phyloP scores from a whole-genome alignment of 139 green algal genomes.

The Chlamydomonas sp. region DNA sequence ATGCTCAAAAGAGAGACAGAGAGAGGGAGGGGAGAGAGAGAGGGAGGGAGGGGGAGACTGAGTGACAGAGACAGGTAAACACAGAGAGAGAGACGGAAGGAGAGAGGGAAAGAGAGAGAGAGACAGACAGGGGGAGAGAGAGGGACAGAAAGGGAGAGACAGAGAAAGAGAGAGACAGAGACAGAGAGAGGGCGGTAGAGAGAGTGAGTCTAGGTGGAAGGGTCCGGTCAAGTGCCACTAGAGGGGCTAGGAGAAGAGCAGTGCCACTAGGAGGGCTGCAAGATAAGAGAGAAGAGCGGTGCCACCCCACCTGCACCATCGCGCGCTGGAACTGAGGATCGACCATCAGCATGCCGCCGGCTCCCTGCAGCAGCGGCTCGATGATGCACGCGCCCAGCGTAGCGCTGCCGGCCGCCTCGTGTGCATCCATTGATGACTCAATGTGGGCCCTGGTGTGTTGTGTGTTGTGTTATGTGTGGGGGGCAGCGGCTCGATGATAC shows the following conservation, averaged over 20 bases:
- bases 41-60: no score
- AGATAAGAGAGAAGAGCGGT: no score
- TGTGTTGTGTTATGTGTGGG: no score
- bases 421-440: neutral
- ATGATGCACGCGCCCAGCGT: constrained; percentile 58
- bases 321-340: constrained; percentile 85
- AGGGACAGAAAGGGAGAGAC: neutral
- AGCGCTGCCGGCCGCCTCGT: neutral
- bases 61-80: no score
- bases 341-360: constrained; percentile 89
- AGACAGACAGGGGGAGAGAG: neutral
- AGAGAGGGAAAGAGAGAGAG: no score
- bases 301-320: constrained; percentile 42
- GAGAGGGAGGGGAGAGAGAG: no score
- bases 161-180: neutral
- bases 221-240: no score
- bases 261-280: no score
- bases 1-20: no score
- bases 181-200: neutral
- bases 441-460: constrained; percentile 18
- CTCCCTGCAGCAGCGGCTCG: constrained; percentile 84
- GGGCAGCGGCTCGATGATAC: constrained; percentile 74
- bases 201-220: no score
- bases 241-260: no score
- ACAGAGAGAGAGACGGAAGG: no score